Percentiles rank a stretch among this genome's conserved stretches.
Conservation (phyloP, 2,329 filamentous ascomycete genomes). For the Pseudogymnoascus sp. region DNA sequence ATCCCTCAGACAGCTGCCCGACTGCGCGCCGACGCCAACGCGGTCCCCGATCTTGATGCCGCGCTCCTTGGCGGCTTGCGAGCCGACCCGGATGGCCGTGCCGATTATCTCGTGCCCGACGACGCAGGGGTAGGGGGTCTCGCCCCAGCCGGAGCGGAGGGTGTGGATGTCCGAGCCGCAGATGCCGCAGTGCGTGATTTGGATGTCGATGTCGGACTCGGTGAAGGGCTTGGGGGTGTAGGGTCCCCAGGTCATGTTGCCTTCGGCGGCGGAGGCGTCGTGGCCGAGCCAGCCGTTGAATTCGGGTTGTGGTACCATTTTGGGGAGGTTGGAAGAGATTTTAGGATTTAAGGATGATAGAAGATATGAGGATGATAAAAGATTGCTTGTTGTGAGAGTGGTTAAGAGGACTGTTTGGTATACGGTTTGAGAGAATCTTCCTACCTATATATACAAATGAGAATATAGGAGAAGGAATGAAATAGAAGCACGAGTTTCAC, state of each 20-base stretch:
- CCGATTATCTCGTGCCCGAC: slow-evolving; percentile 44
- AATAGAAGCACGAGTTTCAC: neutral
- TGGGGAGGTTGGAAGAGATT: neutral
- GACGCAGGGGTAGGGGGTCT: slow-evolving; percentile 26
- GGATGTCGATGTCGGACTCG: slow-evolving; percentile 40
- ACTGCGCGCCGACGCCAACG: slow-evolving; percentile 43
- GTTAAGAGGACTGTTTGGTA: neutral
- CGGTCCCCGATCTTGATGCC: slow-evolving; percentile 42
- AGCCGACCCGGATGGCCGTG: slow-evolving; percentile 34
- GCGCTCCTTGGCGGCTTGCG: slow-evolving; percentile 18
- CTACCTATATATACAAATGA: slow-evolving; percentile 7
- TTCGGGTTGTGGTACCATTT: slow-evolving; percentile 20
- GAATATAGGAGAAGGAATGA: neutral
- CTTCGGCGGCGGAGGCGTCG: slow-evolving; percentile 26
- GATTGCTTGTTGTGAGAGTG: neutral
- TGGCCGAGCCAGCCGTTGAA: slow-evolving; percentile 26
- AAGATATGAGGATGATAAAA: neutral
- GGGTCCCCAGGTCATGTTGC: slow-evolving; percentile 21
- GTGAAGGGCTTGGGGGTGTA: slow-evolving; percentile 26
- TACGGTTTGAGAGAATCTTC: neutral
- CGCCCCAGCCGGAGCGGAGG: slow-evolving; percentile 20
- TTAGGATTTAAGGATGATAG: neutral
- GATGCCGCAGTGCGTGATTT: slow-evolving; percentile 40
- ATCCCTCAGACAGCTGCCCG: slow-evolving; percentile 33
- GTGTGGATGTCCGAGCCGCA: slow-evolving; percentile 31